Evolutionary conservation across 768 basidiomycete genomes (phyloP), one percentile per base, ranked within the genome.

Genomic region (Pisolithus microcarpus): DNA sequence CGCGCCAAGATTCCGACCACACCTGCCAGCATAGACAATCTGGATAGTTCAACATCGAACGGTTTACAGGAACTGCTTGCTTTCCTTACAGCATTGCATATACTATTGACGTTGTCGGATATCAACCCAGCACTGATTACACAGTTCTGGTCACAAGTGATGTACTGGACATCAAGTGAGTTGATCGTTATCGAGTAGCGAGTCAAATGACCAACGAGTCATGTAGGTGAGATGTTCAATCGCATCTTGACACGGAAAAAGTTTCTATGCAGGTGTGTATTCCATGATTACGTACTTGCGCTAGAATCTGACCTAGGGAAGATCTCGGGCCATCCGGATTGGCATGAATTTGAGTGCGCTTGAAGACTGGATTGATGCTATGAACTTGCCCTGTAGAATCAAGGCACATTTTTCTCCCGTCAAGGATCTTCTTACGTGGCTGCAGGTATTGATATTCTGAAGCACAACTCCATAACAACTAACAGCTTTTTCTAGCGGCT

Each of bases 141-240:
- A 6, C 96, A 99, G 65, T 76, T 94, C 46, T 95, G 93, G 84
- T 94, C 92, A 1, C 96, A 99, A 68, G 82, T 96, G n/a, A 85
- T 96, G 74, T 97, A 94, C 65, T 99, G 96, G 96, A 86, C 92
- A 49, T 85, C 92, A 21, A 91, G 92, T 89, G 75, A 75, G 84
- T 58, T 1, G 13, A n/a, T 65, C 58, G 11, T 9, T 42, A 36
- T 37, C 18, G 15, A 21, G 34, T 15, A 15, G 34, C 5, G 34
- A 24, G 49, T 28, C n/a, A 46, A 4, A 21, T 36, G 40, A 19
- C 38, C 18, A 30, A 31, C 60, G 58, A 15, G 56, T 40, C 57
- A 45, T 26, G 48, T 37, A 91, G 88, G 88, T 63, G 88, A 91
- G 67, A 77, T 85, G 38, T 91, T 91, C 69, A 92, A 91, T 63